These are phyloP conservation scores for Sarocladiaceae sp. DNA, from an alignment of 2,329 filamentous ascomycete genomes.

Conservation along the genomic window DNA sequence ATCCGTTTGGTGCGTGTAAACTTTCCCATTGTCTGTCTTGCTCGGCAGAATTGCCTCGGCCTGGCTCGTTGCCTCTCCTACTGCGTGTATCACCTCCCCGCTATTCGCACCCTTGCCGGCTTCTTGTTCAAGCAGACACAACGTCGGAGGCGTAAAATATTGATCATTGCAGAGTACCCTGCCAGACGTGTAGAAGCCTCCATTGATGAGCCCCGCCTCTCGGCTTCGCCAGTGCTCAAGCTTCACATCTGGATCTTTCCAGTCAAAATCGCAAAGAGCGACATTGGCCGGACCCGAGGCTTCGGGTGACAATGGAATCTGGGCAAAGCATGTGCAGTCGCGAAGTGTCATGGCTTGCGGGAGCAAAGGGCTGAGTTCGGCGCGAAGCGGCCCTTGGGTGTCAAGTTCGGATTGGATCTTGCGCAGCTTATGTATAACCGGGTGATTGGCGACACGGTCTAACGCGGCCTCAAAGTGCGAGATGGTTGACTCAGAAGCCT, in stretches of 20 bases:
- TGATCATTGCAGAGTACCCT: conserved; percentile 28
- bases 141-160: conserved; percentile 31
- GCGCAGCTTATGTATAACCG: conserved; percentile 29
- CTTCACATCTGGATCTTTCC: conserved; percentile 66
- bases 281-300: conserved; percentile 39
- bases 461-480: conserved; percentile 21
- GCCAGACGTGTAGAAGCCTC: conserved; percentile 62
- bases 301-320: conserved; percentile 34
- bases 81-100: conserved; percentile 16
- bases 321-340: conserved; percentile 73
- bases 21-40: not conserved
- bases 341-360: conserved; percentile 68
- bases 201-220: conserved; percentile 59
- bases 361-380: conserved; percentile 39
- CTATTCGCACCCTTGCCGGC: conserved; percentile 12
- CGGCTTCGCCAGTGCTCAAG: conserved; percentile 62
- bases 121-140: conserved; percentile 28
- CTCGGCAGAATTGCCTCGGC: not conserved
- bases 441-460: conserved; percentile 26
- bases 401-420: conserved; percentile 39
- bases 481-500: not conserved
- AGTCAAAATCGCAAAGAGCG: conserved; percentile 71
- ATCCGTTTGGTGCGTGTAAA: conserved; percentile 1
- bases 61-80: conserved; percentile 13
- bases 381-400: conserved; percentile 36